Conservation (phyloP, 192 early-diverging fungal species). For the Coemansia sp. region DNA sequence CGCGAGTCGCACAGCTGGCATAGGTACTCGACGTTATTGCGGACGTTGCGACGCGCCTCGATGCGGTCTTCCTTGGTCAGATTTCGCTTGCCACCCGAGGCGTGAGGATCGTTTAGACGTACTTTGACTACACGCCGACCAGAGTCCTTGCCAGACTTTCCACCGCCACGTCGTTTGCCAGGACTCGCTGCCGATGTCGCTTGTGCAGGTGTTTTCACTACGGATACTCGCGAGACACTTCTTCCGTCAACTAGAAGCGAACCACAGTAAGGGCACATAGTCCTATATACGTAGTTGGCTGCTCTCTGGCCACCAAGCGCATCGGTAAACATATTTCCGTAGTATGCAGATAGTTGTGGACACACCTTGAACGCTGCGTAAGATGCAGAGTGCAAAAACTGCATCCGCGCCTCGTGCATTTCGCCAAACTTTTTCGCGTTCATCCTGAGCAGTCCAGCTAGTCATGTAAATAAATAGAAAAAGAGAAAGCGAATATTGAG, state of each 20-base stretch:
- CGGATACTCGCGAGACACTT: conserved; percentile 35
- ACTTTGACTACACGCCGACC: conserved; percentile 16
- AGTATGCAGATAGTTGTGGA: conserved; percentile 51
- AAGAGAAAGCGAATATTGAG: conserved; percentile 44
- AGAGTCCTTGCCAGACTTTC: neutral
- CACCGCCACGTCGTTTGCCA: neutral
- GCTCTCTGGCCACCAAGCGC: conserved; percentile 24
- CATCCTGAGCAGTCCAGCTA: conserved; percentile 1
- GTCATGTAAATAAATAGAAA: neutral
- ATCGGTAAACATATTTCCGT: conserved; percentile 34
- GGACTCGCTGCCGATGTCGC: neutral
- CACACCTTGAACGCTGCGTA: conserved; percentile 46
- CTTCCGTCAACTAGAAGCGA: conserved; percentile 43
- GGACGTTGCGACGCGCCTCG: conserved; percentile 10
- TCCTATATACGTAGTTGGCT: conserved; percentile 25
- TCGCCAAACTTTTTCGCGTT: conserved; percentile 13
- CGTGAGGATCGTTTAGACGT: conserved; percentile 13
- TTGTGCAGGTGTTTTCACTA: conserved; percentile 14
- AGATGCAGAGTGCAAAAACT: conserved; percentile 40
- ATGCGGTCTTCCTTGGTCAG: conserved; percentile 14
- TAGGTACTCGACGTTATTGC: conserved; percentile 33
- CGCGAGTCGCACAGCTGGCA: conserved; percentile 34
- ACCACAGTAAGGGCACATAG: conserved; percentile 43
- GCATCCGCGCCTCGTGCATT: conserved; percentile 19
- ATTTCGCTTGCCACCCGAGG: no score